Evolutionary conservation across 1,139 yeast genomes (phyloP).

Genomic region (Lodderomyces elongisporus): DNA sequence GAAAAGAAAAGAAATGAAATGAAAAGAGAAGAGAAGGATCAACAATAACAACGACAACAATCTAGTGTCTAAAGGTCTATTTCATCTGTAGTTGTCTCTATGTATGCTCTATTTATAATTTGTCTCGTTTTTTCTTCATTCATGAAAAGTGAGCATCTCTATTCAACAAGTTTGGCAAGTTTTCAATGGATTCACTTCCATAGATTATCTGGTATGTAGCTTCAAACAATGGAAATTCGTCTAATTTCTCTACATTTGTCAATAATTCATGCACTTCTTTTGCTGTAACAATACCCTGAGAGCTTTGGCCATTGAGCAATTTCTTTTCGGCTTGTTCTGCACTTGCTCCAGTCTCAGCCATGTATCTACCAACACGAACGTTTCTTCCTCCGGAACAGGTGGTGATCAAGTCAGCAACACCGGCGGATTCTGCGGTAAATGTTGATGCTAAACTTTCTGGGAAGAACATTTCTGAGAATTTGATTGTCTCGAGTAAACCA

Average conservation of each 20-base stretch:
- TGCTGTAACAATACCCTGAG: slow-evolving; percentile 46
- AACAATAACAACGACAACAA: no score
- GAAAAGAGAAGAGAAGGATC: no score
- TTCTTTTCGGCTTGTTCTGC: slow-evolving; percentile 43
- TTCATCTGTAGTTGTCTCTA: no score
- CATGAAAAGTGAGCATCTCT: no score
- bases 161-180: slow-evolving; percentile 35
- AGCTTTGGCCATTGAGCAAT: slow-evolving; percentile 46
- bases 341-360: slow-evolving; percentile 42
- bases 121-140: no score
- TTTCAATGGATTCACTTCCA: slow-evolving; percentile 39
- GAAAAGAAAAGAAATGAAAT: no score
- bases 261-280: slow-evolving; percentile 47
- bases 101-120: no score
- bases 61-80: no score
- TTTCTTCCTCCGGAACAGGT: slow-evolving; percentile 49
- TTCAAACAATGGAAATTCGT: slow-evolving; percentile 44
- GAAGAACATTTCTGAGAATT: slow-evolving; percentile 38
- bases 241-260: slow-evolving; percentile 25
- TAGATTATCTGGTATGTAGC: slow-evolving; percentile 44
- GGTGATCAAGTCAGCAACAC: slow-evolving; percentile 48
- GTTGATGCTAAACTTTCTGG: slow-evolving; percentile 37
- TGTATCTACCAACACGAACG: slow-evolving; percentile 44
- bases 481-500: slow-evolving; percentile 41
- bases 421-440: slow-evolving; percentile 46